Evolutionary conservation across 2,329 filamentous ascomycete species (phyloP), one percentile per base, ranked within the genome.

Genomic region (Clarireedia paspali): DNA sequence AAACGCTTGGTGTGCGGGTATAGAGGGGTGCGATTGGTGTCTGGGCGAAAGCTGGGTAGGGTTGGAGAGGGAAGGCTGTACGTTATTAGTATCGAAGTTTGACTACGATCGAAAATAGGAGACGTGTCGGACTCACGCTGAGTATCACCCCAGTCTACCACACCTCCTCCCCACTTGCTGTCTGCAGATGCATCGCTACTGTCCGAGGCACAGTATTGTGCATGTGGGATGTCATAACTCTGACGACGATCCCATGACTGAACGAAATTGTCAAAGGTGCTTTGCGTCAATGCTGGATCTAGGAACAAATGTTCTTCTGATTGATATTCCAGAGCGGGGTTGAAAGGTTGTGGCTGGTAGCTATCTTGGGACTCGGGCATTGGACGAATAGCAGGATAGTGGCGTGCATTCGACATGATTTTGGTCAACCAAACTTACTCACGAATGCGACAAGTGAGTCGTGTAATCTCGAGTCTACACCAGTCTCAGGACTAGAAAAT

Each of bases 151-250:
- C 52, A 55, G 26, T 50, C 45, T 38, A 50, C 42, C 10, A 49
- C 52, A 23, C 52, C 52, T 36, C 46, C 52, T 36, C 46, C 52
- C 46, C 52, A 55, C 38, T 50, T 36, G 5, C 42, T 45, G 12
- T 50, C 46, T 2, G 38, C 34, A 24, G 52, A 44, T 12, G 36
- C 46, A 17, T 50, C 52, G 30, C 52, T 55, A 50, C 36, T 55
- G 42, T 55, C 52, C 14, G 46, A 55, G 52, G 52, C 52, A 20
- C 36, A 39, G n/a, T 55, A 55, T 55, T 47, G 52, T 47, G 46
- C 46, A 36, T 23, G 15, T 23, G 52, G 26, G 24, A 39, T 24
- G 50, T 44, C 46, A 9, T 50, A 55, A 39, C 26, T 34, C 20
- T 24, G 26, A n/a, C 36, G 47, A 15, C 36, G 45, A 24, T 36